Base-by-base conservation (phyloP, 2,329 filamentous ascomycete species). In the Aspergillus floridensis region DNA sequence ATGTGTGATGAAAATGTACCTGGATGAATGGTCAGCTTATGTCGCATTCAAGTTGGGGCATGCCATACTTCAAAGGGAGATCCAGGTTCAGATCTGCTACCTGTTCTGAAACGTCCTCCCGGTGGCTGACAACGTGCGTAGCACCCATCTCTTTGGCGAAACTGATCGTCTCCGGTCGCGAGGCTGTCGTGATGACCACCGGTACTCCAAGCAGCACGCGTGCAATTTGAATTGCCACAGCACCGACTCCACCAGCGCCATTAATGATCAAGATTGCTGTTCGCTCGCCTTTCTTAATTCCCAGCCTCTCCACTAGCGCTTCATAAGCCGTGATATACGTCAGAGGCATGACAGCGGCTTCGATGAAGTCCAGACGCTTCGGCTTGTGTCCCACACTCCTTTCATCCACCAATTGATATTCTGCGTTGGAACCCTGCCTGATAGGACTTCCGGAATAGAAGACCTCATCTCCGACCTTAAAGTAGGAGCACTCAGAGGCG, bases 271-370 rank as follows among this genome's bases (percentile, higher is more conserved):
- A 59, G 12, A 80, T 67, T 19, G 68, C 74, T 26, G 73, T 70
- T n/a, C 74, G 62, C 58, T 78, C 76, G 2, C 68, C 70, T 51
- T 72, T 66, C 19, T 65, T 54, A 26, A 78, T 72, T 50, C 82
- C 75, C 56, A 80, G 66, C 21, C 77, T 69, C 60, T 80, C 77
- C 2, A 78, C 72, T 22, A 81, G 70, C 4, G 77, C 70, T 64
- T 80, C 74, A 59, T 74, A 80, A 2, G 79, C 79, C 1, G 79
- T 81, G 19, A 75, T 72, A 63, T 73, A 80, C 0, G 77, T 79
- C 58, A 81, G 58, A 4, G 77, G 78, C 72, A 80, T 72, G n/a
- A 72, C 74, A 21, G 79, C 78, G 7, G 78, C 72, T 62, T 79
- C 67, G 7, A 74, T 70, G 53, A 74, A 77, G 54, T 74, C 71